phyloP scores from a whole-genome alignment of 805 yeast genomes.

The Starmerella tilneyi region DNA sequence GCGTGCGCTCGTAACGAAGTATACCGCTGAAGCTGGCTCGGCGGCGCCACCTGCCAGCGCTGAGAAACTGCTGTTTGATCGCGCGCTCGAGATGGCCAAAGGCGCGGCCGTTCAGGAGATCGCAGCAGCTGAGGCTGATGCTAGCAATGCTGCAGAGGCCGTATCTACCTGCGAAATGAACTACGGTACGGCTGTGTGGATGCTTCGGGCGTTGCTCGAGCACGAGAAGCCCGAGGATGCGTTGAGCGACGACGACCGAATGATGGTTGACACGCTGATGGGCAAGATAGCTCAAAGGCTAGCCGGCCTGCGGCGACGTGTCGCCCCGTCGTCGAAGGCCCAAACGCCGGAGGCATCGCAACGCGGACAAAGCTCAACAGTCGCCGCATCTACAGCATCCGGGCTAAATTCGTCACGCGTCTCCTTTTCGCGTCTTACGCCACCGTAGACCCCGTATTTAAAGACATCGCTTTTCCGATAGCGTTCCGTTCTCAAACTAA shows the following conservation, averaged over 20 bases:
- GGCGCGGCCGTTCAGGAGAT: slow-evolving; percentile 84
- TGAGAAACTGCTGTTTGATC: slow-evolving; percentile 78
- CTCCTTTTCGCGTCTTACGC: slow-evolving; percentile 5
- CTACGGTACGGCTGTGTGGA: slow-evolving; percentile 89
- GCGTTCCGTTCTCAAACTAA: too few relatives aligned
- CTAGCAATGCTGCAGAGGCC: slow-evolving; percentile 18
- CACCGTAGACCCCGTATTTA: too few relatives aligned
- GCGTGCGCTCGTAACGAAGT: slow-evolving; percentile 36
- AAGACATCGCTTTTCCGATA: too few relatives aligned
- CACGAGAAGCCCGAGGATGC: slow-evolving; percentile 30
- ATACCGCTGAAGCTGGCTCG: slow-evolving; percentile 21
- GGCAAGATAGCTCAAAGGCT: slow-evolving; percentile 73
- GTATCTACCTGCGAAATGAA: slow-evolving; percentile 56
- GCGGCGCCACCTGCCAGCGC: slow-evolving; percentile 37
- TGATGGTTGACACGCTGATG: slow-evolving; percentile 70
- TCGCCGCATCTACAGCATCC: neutral
- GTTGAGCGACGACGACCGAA: slow-evolving; percentile 62
- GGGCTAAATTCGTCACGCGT: slow-evolving; percentile 6
- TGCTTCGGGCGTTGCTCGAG: slow-evolving; percentile 78
- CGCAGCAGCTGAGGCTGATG: slow-evolving; percentile 48
- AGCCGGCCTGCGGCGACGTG: slow-evolving; percentile 39
- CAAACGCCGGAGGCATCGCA: slow-evolving; percentile 7
- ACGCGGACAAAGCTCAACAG: too few relatives aligned
- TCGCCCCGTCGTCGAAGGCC: neutral
- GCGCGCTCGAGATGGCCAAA: slow-evolving; percentile 88